Base-by-base conservation (phyloP, 441 rosid species). In the Brassica balearica region DNA sequence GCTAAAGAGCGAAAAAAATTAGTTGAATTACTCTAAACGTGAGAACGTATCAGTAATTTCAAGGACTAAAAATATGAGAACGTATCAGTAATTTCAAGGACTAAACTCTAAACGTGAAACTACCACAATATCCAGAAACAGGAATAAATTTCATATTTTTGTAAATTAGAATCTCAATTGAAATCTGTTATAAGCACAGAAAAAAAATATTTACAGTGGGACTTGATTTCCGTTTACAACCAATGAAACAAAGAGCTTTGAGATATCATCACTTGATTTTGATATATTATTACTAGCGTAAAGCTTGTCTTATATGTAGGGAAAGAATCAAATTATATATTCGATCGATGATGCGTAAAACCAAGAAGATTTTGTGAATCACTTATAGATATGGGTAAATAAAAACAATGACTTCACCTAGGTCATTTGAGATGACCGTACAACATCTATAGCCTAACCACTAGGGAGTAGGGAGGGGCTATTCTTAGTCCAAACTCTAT, bases 331-430 rank as follows among this genome's bases (percentile, higher is more conserved):
- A 60, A 77, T 56, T 23, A 43, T 19, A 27, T 14, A 64, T 69
- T 63, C 17, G 46, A 23, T 77, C 17, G 59, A 23, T 77, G 81
- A 78, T 78, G 51, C 82, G 72, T 34, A 60, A 73, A 78, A 73
- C 77, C 56, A 72, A 78, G 74, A 78, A 78, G 82, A 78, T 78
- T 73, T 68, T 48, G 77, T 73, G 73, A 4, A 72, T 72, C 77
- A 78, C 69, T 46, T 19, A 78, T 4, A 72, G 73, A 73, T 78
- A 67, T 17, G 69, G 74, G 73, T 66, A 72, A 48, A 67, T 66
- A 48, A 78, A 72, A 78, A 78, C 69, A 72, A 73, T 78, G 65
- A 19, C 51, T 63, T 63, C 46, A 72, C 77, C 32, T 72, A 67
- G 64, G 73, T 72, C 72, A 77, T 65, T 71, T 77, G 72, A 72